Evolutionary conservation across 2,329 filamentous ascomycete species (phyloP), one percentile per base, ranked within the genome.

Genomic region (Diaporthe batatas): DNA sequence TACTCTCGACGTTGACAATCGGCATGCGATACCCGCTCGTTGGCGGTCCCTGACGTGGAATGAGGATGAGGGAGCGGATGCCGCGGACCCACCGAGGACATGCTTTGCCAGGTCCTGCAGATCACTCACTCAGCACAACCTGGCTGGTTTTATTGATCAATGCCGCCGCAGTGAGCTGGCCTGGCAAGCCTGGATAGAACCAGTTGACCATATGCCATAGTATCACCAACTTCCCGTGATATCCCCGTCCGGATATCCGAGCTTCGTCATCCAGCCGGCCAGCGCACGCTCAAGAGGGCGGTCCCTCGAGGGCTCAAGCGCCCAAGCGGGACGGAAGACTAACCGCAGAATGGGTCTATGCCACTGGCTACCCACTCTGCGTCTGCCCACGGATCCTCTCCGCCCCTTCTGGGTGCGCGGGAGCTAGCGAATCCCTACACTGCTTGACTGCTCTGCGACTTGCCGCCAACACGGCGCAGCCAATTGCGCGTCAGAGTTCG

Each of bases 321-420:
- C 44, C 29, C n/a, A 10, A 23, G 44, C 62, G 62, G 62, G 21
- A 65, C 62, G 62, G 62, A n/a, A 25, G 16, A 39, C 51, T 25
- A 23, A 36, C 51, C 29, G 21, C 12, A 32, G 62, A 65, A 67
- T 65, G 44, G 59, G 44, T 51, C 59, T 51, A 65, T 36, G 8
- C 59, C 16, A 25, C 29, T 57, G n/a, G 54, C 29, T 39, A 53
- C 62, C 62, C 62, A 67, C 62, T 21, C 32, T 39, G 7, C 5
- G 10, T n/a, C 44, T 36, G 62, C 47, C 59, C 62, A 67, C 62
- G 47, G 62, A 67, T 67, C 62, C 32, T 65, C 29, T 67, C 62
- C 44, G 62, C n/a, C 47, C 58, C 39, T n/a, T 51, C n/a, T 51
- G 44, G 7, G 29, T 34, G 39, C 58, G 58, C 58, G 58, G 58